Conservation (phyloP, 1,284 basidiomycete genomes). For the Grifola frondosa region DNA sequence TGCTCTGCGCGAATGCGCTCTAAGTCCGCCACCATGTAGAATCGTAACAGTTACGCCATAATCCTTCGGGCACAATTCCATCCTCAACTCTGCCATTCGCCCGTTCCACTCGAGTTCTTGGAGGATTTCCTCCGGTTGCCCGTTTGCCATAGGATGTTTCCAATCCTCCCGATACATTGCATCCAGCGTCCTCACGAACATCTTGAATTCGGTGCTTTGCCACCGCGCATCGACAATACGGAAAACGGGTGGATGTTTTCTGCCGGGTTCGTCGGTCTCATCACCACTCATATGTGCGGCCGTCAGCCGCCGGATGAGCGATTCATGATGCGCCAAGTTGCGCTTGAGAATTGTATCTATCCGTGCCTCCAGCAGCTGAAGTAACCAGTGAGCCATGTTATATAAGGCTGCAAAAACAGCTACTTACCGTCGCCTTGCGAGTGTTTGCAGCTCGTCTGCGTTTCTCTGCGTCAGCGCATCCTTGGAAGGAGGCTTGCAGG, state of each 20-base stretch:
- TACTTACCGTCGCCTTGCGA: constrained; percentile 5
- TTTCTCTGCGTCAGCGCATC: not conserved
- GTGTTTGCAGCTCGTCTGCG: not conserved
- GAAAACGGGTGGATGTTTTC: constrained; percentile 2
- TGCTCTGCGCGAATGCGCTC: not conserved
- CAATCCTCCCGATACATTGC: constrained; percentile 3
- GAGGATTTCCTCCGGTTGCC: not conserved
- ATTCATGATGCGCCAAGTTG: no score
- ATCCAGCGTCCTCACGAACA: constrained; percentile 5
- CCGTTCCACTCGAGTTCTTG: not conserved
- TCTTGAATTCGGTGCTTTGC: constrained; percentile 2
- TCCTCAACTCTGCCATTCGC: not conserved
- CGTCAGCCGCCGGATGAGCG: not conserved
- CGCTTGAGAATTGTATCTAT: no score
- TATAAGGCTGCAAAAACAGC: no score
- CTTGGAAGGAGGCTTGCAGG: not conserved
- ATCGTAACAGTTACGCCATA: constrained; percentile 7
- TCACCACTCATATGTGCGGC: constrained; percentile 6
- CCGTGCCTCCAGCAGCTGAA: no score
- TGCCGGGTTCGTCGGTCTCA: constrained; percentile 5
- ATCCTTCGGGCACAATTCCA: not conserved
- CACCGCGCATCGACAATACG: constrained; percentile 1
- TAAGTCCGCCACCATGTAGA: not conserved
- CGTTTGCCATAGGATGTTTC: no score
- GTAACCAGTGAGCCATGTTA: not conserved